A percentile compares a stretch with the other conserved stretches of the same genome.
These are phyloP conservation scores for Hsuehochloa calcarea DNA, from an alignment of 176 grass and related monocot species.

Conservation along the genomic window DNA sequence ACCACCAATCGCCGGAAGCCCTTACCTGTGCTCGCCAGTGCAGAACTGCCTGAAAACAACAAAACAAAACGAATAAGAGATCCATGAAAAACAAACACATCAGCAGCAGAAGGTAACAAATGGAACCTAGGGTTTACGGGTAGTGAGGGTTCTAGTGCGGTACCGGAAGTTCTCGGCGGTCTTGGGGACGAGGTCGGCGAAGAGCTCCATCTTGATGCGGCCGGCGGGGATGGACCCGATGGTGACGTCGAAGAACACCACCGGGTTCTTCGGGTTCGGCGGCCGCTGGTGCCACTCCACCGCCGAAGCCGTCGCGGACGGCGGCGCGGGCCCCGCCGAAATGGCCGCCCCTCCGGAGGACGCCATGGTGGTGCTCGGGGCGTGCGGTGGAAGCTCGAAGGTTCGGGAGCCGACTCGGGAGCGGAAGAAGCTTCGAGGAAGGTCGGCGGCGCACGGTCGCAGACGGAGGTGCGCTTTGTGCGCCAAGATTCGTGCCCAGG, in stretches of 20 bases:
- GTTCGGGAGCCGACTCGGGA: not conserved
- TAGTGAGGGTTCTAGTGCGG: not conserved
- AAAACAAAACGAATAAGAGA: conserved; percentile 31
- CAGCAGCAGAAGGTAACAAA: not conserved
- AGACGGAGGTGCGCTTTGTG: not conserved
- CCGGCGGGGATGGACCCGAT: conserved; percentile 94
- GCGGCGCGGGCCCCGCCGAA: conserved; percentile 42
- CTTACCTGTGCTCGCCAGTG: conserved; percentile 94
- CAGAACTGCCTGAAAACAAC: conserved; percentile 82
- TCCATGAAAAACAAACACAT: not conserved
- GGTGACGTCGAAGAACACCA: conserved; percentile 97
- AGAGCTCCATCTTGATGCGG: conserved; percentile 99
- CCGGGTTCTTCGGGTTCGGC: conserved; percentile 84
- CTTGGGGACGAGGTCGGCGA: conserved; percentile 82
- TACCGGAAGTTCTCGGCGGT: conserved; percentile 95
- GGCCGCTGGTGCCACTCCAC: conserved; percentile 95
- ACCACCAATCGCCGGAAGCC: not conserved
- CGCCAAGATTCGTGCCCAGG: conserved; percentile 2
- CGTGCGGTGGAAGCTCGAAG: not conserved
- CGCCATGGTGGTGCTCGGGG: conserved; percentile 34
- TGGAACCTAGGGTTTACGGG: conserved; percentile 34
- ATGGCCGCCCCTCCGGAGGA: conserved; percentile 35
- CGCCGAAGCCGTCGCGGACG: conserved; percentile 34
- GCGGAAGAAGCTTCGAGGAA: not conserved
- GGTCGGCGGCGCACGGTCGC: conserved; percentile 7